Evolutionary conservation across 768 basidiomycete genomes (phyloP).

Genomic region (Chalciporus piperatus): DNA sequence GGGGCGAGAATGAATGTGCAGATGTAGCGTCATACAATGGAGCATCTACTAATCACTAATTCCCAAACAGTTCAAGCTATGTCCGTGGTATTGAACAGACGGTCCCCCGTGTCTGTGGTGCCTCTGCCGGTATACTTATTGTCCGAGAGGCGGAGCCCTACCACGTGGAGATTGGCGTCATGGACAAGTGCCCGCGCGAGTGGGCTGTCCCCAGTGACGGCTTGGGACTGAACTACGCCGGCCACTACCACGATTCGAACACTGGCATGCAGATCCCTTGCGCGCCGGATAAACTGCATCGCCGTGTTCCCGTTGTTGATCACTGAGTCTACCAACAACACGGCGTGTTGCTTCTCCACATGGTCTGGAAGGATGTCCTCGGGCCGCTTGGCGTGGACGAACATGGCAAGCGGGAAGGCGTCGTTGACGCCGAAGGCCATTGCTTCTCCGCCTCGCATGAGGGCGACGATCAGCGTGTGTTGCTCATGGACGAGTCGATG

Average conservation of each 20-base stretch:
- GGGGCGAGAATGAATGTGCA: no score
- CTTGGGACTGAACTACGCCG: conserved; percentile 13
- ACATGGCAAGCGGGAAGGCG: conserved; percentile 15
- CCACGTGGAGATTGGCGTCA: conserved; percentile 11
- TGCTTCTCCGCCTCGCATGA: conserved; percentile 16
- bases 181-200: conserved; percentile 13
- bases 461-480: conserved; percentile 13
- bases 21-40: no score
- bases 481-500: conserved; percentile 12
- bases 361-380: conserved; percentile 14
- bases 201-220: conserved; percentile 9
- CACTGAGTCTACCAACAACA: conserved; percentile 16
- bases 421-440: conserved; percentile 14
- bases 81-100: conserved; percentile 12
- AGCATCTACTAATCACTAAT: no score
- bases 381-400: conserved; percentile 13
- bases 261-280: conserved; percentile 10
- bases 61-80: conserved; percentile 10
- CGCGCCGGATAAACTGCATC: conserved; percentile 14
- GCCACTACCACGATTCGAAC: conserved; percentile 15
- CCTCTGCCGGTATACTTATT: conserved; percentile 15
- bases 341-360: conserved; percentile 11
- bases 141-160: conserved; percentile 12
- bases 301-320: conserved; percentile 12
- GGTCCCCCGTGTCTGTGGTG: conserved; percentile 13